phyloP scores from a whole-genome alignment of 305 asterid species.

The Solanum hybrid region DNA sequence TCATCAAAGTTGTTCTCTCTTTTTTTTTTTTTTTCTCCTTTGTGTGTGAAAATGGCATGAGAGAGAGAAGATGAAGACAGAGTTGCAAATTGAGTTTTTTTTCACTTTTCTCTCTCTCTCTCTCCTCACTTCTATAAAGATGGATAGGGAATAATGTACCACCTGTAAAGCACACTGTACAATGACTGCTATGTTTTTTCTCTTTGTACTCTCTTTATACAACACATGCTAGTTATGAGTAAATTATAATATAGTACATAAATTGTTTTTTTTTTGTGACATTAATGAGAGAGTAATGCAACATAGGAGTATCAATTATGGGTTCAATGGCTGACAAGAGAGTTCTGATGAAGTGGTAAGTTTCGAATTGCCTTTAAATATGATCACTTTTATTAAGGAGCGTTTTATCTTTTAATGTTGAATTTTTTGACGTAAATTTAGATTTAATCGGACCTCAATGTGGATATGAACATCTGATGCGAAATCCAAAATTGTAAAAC shows the following conservation, averaged over 20 bases:
- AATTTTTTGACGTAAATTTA: no score
- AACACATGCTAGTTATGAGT: background rate
- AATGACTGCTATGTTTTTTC: no score
- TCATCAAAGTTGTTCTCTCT: slow-evolving; percentile 4
- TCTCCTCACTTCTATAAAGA: background rate
- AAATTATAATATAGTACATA: background rate
- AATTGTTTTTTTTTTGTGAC: background rate
- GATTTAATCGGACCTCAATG: no score
- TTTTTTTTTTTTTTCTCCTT: background rate
- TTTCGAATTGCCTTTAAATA: background rate
- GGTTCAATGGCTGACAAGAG: no score
- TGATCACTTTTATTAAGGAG: no score
- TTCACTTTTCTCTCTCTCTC: no score
- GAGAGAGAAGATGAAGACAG: background rate
- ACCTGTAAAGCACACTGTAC: background rate
- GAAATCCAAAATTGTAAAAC: no score
- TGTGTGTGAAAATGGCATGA: background rate
- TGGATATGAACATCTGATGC: no score
- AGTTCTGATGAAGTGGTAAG: background rate
- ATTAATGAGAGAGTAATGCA: background rate
- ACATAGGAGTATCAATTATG: background rate
- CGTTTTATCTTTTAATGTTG: no score
- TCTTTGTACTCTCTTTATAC: background rate
- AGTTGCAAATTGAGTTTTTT: background rate
- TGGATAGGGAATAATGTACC: background rate